Conservation (phyloP, 106 monocot species). For the Dioscorea zingiberensis region DNA sequence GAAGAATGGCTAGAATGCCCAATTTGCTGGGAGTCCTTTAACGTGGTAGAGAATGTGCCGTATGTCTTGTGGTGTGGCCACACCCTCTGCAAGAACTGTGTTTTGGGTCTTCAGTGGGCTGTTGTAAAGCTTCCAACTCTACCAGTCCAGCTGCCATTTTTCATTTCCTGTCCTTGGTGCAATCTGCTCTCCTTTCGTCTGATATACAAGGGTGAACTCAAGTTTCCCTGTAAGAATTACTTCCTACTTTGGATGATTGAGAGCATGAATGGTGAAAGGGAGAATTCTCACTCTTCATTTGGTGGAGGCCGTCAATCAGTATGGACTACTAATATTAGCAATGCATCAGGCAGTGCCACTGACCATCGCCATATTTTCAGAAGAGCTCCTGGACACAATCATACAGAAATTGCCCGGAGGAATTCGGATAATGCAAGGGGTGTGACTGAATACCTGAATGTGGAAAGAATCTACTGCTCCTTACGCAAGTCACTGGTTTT, state of each 20-base stretch:
- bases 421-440: not conserved
- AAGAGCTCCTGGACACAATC: constrained; percentile 8
- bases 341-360: not conserved
- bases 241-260: constrained; percentile 53
- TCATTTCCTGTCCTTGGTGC: constrained; percentile 51
- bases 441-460: constrained; percentile 14
- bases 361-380: not conserved
- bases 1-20: constrained; percentile 52
- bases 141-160: constrained; percentile 34
- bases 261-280: constrained; percentile 42
- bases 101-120: constrained; percentile 41
- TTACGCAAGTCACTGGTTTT: constrained; percentile 25
- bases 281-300: constrained; percentile 11
- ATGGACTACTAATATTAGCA: constrained; percentile 12
- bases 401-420: not conserved
- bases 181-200: constrained; percentile 29
- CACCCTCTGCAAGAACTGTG: constrained; percentile 48
- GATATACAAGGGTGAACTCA: constrained; percentile 26
- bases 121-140: constrained; percentile 30
- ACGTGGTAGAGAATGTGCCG: constrained; percentile 35
- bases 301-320: constrained; percentile 2
- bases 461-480: constrained; percentile 31
- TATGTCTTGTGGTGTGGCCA: constrained; percentile 52
- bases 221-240: constrained; percentile 38
- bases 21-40: constrained; percentile 50